Evolutionary conservation across 192 early-diverging fungal species (phyloP).

Genomic region (Umbelopsis ramanniana): DNA sequence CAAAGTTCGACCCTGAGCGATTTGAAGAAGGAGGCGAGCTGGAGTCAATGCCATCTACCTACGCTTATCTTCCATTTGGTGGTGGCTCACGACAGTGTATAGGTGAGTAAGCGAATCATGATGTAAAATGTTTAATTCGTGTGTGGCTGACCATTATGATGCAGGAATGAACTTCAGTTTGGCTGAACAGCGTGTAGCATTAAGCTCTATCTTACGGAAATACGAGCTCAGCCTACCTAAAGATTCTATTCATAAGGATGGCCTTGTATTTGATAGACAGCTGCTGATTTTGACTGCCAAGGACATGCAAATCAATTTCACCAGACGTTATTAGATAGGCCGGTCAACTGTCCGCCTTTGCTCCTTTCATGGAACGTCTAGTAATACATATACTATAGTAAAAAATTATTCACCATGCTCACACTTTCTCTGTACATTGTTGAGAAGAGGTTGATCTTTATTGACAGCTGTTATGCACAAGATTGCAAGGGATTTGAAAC

Average conservation of each 20-base stretch:
- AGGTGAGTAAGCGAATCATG: not conserved
- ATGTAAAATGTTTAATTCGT: not conserved
- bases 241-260: constrained; percentile 17
- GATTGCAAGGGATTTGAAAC: no score
- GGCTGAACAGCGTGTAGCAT: constrained; percentile 57
- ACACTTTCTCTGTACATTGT: no score
- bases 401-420: no score
- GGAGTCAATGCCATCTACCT: not conserved
- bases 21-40: constrained; percentile 17
- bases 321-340: not conserved
- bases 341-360: no score
- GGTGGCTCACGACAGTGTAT: constrained; percentile 23
- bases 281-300: not conserved
- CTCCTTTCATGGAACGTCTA: no score
- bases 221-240: constrained; percentile 23
- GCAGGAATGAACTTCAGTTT: constrained; percentile 40
- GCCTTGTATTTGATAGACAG: not conserved
- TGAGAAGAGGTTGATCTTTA: no score
- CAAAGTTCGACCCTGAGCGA: constrained; percentile 14
- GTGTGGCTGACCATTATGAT: not conserved
- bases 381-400: no score
- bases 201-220: constrained; percentile 5
- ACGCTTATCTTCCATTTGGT: constrained; percentile 19
- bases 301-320: not conserved
- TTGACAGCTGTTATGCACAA: no score